Percentiles rank a stretch among this genome's conserved stretches.
Conservation (phyloP, 192 early-diverging fungal species). For the Coemansia nantahalensis region DNA sequence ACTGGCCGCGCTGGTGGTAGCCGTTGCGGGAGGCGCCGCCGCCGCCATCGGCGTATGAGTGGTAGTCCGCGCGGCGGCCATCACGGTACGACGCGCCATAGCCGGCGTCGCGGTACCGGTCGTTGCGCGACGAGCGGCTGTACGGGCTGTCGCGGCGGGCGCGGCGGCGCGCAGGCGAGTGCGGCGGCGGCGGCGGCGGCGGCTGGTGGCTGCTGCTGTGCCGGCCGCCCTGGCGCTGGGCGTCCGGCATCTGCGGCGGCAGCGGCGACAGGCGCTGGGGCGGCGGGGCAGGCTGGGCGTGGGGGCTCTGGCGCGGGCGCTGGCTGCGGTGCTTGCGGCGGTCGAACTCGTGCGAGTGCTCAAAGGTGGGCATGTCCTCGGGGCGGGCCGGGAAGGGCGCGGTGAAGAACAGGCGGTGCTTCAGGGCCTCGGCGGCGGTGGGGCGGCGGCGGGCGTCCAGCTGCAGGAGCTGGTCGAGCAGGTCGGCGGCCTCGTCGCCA, state of each 20-base stretch:
- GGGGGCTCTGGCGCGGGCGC: slow-evolving; percentile 3
- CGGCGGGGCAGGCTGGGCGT: slow-evolving; percentile 2
- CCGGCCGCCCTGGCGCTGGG: neutral
- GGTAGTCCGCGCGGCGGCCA: neutral
- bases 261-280: slow-evolving; percentile 12
- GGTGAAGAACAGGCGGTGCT: slow-evolving; percentile 79
- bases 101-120: slow-evolving; percentile 10
- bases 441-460: slow-evolving; percentile 73
- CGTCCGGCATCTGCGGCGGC: no score
- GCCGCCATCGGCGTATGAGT: neutral
- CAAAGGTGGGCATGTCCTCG: slow-evolving; percentile 67
- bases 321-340: slow-evolving; percentile 49
- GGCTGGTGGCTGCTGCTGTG: slow-evolving; percentile 13
- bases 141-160: slow-evolving; percentile 20
- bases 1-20: slow-evolving; percentile 35
- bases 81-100: slow-evolving; percentile 7
- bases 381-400: slow-evolving; percentile 69
- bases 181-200: neutral
- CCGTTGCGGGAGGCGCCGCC: slow-evolving; percentile 10
- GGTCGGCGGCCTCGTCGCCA: slow-evolving; percentile 61
- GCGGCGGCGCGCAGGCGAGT: slow-evolving; percentile 32
- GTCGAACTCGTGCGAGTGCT: slow-evolving; percentile 78
- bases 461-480: slow-evolving; percentile 76
- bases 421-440: slow-evolving; percentile 71
- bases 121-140: slow-evolving; percentile 15